Base-by-base conservation (phyloP, 345 rosid species). In the Gossypium australe region DNA sequence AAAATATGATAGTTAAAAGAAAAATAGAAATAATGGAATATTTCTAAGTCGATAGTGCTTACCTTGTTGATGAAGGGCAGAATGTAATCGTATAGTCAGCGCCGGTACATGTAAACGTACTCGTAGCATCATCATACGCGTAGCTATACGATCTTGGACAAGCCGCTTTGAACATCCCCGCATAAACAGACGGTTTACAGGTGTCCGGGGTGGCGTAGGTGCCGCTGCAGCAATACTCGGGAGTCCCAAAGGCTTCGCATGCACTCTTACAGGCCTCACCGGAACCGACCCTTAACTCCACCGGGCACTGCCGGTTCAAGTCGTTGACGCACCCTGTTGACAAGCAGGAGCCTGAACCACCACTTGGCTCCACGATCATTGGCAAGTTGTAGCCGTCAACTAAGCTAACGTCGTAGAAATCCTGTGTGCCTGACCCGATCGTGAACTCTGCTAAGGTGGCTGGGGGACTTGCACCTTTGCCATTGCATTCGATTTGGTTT, bases 111-210 rank as follows among this genome's bases (percentile, higher is more conserved):
- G 97, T 91, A 75, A 89, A 91, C 67, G 97, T 91, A 53, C 97
- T 89, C 0, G 94, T 77, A 1, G 87, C 82, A 10, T 91, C 97
- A 52, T 91, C 97, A 4, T 88, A 91, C 9, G 94, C 94, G 56
- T 89, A 91, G 84, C 97, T 91, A 77, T 91, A 91, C 6, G 94
- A 88, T 70, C 70, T 83, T 0, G 94, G 97, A 61, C 97, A 91
- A 0, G 89, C 90, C 0, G 85, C 49, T 82, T 91, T 91, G 69
- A 91, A 91, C 56, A 81, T 83, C 76, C 76, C 84, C 8, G 97
- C 84, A 69, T 87, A 91, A 24, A 86, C 78, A 0, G 92, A 85
- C 29, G 97, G 91, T 76, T 85, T 86, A 76, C 97, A 91, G 1
- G 84, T 84, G 13, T 68, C 80, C 0, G 94, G 92, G 72, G 94